phyloP scores from a whole-genome alignment of 176 grass and related monocot genomes.

The Alopecurus myosuroides region DNA sequence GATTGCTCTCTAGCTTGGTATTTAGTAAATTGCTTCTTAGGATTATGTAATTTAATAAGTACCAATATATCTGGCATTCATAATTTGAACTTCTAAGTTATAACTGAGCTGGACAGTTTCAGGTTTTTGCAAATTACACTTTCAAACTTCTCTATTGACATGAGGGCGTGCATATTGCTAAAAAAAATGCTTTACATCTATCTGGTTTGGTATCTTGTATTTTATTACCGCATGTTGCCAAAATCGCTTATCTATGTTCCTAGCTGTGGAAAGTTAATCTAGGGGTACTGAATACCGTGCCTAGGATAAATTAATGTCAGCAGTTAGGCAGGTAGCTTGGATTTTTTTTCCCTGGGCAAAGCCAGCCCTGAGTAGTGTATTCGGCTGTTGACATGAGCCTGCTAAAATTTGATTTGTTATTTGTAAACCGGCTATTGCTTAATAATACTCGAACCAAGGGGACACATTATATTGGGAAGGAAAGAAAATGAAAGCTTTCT shows the following conservation, averaged over 20 bases:
- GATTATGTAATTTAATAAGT: background rate
- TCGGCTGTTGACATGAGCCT: background rate
- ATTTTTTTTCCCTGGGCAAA: background rate
- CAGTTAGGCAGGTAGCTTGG: background rate
- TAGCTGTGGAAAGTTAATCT: background rate
- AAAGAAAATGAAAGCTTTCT: background rate
- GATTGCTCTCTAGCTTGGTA: background rate
- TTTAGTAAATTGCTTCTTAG: slow-evolving; percentile 2
- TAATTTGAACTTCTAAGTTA: background rate
- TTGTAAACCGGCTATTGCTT: background rate
- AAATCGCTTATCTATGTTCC: background rate
- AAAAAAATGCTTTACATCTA: background rate
- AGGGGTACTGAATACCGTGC: background rate
- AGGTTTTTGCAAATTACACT: background rate
- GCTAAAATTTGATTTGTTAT: background rate
- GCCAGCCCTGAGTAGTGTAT: background rate
- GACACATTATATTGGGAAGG: background rate
- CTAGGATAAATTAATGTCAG: background rate
- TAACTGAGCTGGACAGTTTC: background rate
- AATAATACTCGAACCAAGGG: background rate
- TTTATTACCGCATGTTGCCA: background rate
- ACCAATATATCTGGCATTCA: background rate
- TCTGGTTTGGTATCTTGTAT: background rate
- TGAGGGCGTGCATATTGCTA: background rate
- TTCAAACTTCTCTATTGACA: background rate